phyloP scores from a whole-genome alignment of 495 filamentous ascomycete species.

The Aspergillus bridgeri region DNA sequence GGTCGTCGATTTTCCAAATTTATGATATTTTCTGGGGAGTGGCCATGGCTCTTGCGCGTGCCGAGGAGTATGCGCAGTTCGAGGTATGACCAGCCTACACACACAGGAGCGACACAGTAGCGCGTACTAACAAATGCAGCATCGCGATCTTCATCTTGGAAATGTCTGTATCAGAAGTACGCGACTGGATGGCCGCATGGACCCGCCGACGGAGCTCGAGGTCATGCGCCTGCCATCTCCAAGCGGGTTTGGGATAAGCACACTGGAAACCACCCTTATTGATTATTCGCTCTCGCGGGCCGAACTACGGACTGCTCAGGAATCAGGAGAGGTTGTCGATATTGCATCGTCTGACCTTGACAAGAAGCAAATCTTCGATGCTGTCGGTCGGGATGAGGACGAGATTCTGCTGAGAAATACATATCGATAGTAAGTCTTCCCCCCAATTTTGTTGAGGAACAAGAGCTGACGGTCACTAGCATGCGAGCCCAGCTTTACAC shows the following conservation, averaged over 20 bases:
- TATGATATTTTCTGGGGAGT: slow-evolving; percentile 88
- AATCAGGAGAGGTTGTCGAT: slow-evolving; percentile 25
- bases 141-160: slow-evolving; percentile 84
- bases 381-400: slow-evolving; percentile 41
- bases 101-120: no score
- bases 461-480: slow-evolving; percentile 21
- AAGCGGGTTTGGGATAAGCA: slow-evolving; percentile 62
- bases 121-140: slow-evolving; percentile 38
- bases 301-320: slow-evolving; percentile 25
- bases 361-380: slow-evolving; percentile 46
- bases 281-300: slow-evolving; percentile 86
- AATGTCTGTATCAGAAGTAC: slow-evolving; percentile 72
- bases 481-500: slow-evolving; percentile 42
- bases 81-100: slow-evolving; percentile 50
- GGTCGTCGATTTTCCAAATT: slow-evolving; percentile 53
- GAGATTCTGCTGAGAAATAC: slow-evolving; percentile 41
- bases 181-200: slow-evolving; percentile 32
- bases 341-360: slow-evolving; percentile 46
- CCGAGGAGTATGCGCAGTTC: slow-evolving; percentile 68
- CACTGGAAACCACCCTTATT: slow-evolving; percentile 75
- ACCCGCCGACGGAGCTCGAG: slow-evolving; percentile 31
- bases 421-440: slow-evolving; percentile 37
- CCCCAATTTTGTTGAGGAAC: background rate
- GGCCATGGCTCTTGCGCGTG: slow-evolving; percentile 70
- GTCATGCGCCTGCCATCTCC: slow-evolving; percentile 25